Percentiles rank a stretch among this genome's conserved stretches.
Evolutionary conservation across 2,329 filamentous ascomycete species (phyloP).

Genomic region (Aspergillus versicolor): DNA sequence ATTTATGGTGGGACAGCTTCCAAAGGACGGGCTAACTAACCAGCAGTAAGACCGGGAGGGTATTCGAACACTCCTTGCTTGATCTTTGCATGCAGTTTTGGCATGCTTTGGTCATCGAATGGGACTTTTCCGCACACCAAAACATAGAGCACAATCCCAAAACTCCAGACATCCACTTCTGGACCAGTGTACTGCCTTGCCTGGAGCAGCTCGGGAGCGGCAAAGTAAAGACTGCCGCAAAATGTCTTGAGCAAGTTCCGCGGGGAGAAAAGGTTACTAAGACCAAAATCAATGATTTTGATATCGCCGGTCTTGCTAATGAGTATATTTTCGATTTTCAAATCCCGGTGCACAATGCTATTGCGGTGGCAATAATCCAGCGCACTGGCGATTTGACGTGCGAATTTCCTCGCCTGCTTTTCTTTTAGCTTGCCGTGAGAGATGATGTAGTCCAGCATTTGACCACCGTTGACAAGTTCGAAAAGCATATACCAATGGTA

Average conservation of each 20-base stretch:
- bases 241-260: slow-evolving; percentile 88
- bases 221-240: slow-evolving; percentile 96
- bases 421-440: slow-evolving; percentile 96
- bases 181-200: slow-evolving; percentile 93
- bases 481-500: slow-evolving; percentile 99
- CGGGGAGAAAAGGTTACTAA: slow-evolving; percentile 94
- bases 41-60: slow-evolving; percentile 84
- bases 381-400: slow-evolving; percentile 92
- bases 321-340: slow-evolving; percentile 99
- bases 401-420: slow-evolving; percentile 97
- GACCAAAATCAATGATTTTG: slow-evolving; percentile 97
- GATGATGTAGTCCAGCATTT: slow-evolving; percentile 99
- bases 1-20: slow-evolving; percentile 11
- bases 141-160: slow-evolving; percentile 96
- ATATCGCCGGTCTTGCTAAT: slow-evolving; percentile 99
- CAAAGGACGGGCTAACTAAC: slow-evolving; percentile 52
- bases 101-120: slow-evolving; percentile 99
- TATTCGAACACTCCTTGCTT: slow-evolving; percentile 97
- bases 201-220: slow-evolving; percentile 89
- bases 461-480: slow-evolving; percentile 96
- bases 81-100: slow-evolving; percentile 95
- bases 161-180: slow-evolving; percentile 98
- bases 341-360: slow-evolving; percentile 93
- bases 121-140: slow-evolving; percentile 96
- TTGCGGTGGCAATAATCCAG: slow-evolving; percentile 97